phyloP scores from a whole-genome alignment of 177 flowering plant species.

The Vitis hybrid region DNA sequence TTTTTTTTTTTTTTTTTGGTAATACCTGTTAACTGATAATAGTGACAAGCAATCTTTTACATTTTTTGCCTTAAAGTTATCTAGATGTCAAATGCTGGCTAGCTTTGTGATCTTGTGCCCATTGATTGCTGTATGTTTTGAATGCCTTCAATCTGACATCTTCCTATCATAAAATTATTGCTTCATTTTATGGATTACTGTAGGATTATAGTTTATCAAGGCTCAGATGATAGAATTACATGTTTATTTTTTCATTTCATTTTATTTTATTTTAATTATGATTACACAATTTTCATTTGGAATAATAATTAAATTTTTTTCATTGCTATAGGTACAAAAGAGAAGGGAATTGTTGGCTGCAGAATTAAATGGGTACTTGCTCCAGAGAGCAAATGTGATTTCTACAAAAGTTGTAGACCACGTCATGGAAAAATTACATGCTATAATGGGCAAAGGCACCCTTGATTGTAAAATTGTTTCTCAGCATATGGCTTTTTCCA shows the following conservation, averaged over 20 bases:
- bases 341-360: constrained; percentile 43
- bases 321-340: constrained; percentile 38
- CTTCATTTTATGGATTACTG: background rate
- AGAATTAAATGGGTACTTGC: constrained; percentile 43
- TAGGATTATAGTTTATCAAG: background rate
- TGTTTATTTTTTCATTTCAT: background rate
- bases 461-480: constrained; percentile 47
- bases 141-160: background rate
- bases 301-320: background rate
- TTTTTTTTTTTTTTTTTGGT: background rate
- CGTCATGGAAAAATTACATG: constrained; percentile 39
- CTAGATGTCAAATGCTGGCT: background rate
- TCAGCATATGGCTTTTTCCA: constrained; percentile 59
- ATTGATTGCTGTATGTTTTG: background rate
- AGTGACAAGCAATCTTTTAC: background rate
- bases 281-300: background rate
- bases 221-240: background rate
- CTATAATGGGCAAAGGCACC: constrained; percentile 33
- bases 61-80: background rate
- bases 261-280: background rate
- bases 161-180: background rate
- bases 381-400: constrained; percentile 34
- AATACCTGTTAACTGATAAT: background rate
- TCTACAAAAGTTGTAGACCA: constrained; percentile 36
- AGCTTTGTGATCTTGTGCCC: background rate